phyloP scores from a whole-genome alignment of 169 alveolate genomes.

The Cytauxzoon felis region DNA sequence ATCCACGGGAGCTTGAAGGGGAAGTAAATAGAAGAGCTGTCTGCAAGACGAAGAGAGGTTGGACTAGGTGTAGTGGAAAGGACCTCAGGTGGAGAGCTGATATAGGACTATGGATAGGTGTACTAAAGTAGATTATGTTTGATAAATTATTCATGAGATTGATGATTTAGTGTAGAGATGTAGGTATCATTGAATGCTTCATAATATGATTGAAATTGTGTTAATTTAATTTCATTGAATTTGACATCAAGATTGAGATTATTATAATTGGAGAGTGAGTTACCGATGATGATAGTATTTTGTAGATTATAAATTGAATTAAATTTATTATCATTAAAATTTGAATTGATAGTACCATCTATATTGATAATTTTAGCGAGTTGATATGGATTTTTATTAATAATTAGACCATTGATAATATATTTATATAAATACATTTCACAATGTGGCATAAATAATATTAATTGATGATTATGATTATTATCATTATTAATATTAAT shows the following conservation, averaged over 20 bases:
- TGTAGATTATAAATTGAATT: background rate
- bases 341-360: background rate
- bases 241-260: constrained; percentile 5
- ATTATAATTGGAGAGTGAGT: constrained; percentile 25
- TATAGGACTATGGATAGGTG: background rate
- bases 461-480: background rate
- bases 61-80: no score
- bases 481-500: background rate
- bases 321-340: background rate
- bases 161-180: constrained; percentile 1
- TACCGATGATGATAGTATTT: constrained; percentile 38
- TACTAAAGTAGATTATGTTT: background rate
- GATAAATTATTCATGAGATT: background rate
- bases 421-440: constrained; percentile 45
- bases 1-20: no score
- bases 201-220: constrained; percentile 27
- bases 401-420: constrained; percentile 20
- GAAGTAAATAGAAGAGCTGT: no score
- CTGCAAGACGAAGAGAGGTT: no score
- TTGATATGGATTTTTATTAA: constrained; percentile 23
- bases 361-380: constrained; percentile 6
- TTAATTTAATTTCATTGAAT: constrained; percentile 25
- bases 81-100: no score
- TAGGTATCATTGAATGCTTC: constrained; percentile 58
- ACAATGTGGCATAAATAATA: constrained; percentile 66